Percentiles rank a stretch among this genome's conserved stretches.
phyloP scores from a whole-genome alignment of 164 flowering plant genomes.

The Saururus chinensis region DNA sequence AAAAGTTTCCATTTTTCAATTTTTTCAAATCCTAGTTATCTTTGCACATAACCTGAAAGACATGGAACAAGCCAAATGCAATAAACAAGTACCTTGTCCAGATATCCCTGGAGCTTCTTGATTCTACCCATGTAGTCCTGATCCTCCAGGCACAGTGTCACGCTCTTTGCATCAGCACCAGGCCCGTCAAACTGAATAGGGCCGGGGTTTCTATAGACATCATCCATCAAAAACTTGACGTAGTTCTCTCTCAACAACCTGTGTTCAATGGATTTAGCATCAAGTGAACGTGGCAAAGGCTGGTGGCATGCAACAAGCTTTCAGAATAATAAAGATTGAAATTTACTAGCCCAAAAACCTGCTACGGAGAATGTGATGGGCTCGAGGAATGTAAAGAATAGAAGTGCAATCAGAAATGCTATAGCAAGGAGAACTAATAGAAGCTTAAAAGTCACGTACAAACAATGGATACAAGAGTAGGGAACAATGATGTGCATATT shows the following conservation, averaged over 20 bases:
- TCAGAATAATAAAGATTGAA: too few species aligned
- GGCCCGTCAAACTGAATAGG: conserved; percentile 98
- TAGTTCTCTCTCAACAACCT: conserved; percentile 75
- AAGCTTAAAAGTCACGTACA: too few species aligned
- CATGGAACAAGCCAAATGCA: too few species aligned
- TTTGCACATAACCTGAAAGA: too few species aligned
- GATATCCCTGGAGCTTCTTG: conserved; percentile 22
- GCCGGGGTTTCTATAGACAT: conserved; percentile 92
- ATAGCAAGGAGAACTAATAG: too few species aligned
- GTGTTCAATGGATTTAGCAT: conserved; percentile 10
- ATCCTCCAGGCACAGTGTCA: conserved; percentile 13
- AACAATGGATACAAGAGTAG: too few species aligned
- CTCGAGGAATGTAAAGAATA: too few species aligned
- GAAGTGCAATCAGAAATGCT: too few species aligned
- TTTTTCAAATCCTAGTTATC: not conserved
- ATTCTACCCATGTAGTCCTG: conserved; percentile 25
- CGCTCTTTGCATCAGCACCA: conserved; percentile 53
- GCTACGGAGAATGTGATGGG: too few species aligned
- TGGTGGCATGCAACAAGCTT: not conserved
- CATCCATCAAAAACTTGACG: conserved; percentile 74
- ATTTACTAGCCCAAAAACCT: too few species aligned
- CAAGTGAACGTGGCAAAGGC: not conserved
- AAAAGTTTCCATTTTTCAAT: not conserved
- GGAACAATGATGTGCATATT: too few species aligned
- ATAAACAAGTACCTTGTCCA: conserved; percentile 20